Base-by-base conservation (phyloP, 2,329 filamentous ascomycete species). In the Penicillium italicum region DNA sequence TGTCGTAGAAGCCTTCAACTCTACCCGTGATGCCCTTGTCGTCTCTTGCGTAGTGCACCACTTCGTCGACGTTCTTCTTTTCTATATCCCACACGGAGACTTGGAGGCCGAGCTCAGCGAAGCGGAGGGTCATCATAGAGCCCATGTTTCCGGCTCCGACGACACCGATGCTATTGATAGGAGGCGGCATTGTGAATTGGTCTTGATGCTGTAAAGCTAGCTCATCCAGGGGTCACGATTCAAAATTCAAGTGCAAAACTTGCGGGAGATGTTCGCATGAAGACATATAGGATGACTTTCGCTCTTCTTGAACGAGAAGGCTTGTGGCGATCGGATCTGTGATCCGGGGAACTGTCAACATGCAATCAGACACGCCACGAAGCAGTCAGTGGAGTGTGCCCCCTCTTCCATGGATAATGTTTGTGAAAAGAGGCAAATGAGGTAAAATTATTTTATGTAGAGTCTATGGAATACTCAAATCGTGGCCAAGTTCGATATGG, bases 101-200 rank as follows among this genome's bases (percentile, higher is more conserved):
- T 38, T 74, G 64, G 12, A 74, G 65, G 0, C 73, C 72, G 4
- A 73, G 55, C 38, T 76, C 74, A 0, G 72, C 68, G 36, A 76
- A 75, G 18, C 72, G 73, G 56, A 74, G 71, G 51, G 71, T 64
- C 73, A 76, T 75, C 71, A 74, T 75, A 28, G 73, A 74, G 44
- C 74, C 73, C 73, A 76, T 75, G 53, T 71, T 75, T 16, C 74
- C 73, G 53, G 69, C 72, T 34, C 74, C 73, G 38, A 75, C 72
- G 26, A 75, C 66, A 31, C 73, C 74, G 49, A 76, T 74, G 44
- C 64, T 66, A 42, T 72, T 70, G 59, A 73, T 75, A 30, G 50
- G 12, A 9, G 57, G 37, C 9, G 63, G 50, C 66, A 69, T 69
- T 40, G 9, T 65, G 46, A 6, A 18, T 18, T 31, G n/a, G 20